Percentiles rank a stretch among this genome's conserved stretches.
These are phyloP conservation scores for Eutrema heterophyllum DNA, from an alignment of 345 rosid genomes.

Conservation along the genomic window DNA sequence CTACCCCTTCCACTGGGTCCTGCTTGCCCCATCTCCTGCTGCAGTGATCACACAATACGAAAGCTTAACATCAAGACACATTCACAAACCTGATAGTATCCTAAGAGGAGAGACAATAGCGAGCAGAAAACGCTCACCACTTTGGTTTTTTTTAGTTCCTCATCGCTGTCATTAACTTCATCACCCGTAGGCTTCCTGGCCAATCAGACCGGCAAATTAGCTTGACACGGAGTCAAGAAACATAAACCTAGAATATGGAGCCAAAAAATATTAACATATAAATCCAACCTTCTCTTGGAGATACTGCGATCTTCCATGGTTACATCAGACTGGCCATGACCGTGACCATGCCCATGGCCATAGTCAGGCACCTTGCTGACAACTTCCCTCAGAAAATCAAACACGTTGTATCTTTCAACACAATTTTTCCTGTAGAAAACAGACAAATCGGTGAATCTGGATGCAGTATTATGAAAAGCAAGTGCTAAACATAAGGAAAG, in stretches of 20 bases:
- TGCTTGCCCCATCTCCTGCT: slow-evolving; percentile 64
- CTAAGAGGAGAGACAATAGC: not conserved
- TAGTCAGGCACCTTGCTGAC: slow-evolving; percentile 94
- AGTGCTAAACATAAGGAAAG: not conserved
- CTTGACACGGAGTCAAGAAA: not conserved
- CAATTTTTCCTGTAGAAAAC: slow-evolving; percentile 71
- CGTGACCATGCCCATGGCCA: slow-evolving; percentile 54
- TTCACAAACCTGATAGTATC: not conserved
- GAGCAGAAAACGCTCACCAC: slow-evolving; percentile 41
- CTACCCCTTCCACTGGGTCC: slow-evolving; percentile 81
- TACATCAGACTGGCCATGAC: slow-evolving; percentile 71
- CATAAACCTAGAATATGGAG: not conserved
- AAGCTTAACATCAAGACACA: not conserved
- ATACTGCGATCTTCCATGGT: slow-evolving; percentile 61
- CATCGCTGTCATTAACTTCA: slow-evolving; percentile 81
- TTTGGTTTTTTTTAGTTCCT: slow-evolving; percentile 73
- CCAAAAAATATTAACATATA: not conserved
- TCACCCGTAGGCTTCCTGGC: slow-evolving; percentile 73
- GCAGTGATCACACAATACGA: slow-evolving; percentile 22
- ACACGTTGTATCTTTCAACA: slow-evolving; percentile 87
- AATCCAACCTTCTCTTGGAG: slow-evolving; percentile 65
- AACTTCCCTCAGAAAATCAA: slow-evolving; percentile 89
- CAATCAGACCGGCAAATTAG: slow-evolving; percentile 15
- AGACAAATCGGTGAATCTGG: not conserved
- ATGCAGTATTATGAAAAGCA: not conserved